Conservation (phyloP, 129 eudicot genomes). For the Ambrosia trifida region DNA sequence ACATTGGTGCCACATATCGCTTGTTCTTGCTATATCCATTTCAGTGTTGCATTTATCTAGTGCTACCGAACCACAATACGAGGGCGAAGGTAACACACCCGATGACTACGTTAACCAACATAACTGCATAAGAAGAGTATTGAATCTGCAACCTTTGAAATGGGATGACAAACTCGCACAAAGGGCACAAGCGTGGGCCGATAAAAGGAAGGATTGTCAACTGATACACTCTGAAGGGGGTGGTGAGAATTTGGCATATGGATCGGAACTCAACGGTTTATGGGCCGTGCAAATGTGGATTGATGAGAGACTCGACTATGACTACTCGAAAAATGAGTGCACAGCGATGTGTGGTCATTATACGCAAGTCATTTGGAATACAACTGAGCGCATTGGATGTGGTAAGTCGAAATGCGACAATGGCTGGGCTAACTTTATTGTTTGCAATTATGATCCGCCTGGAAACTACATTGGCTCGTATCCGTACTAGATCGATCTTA, state of each 20-base stretch:
- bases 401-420: constrained; percentile 45
- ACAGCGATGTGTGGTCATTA: constrained; percentile 57
- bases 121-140: constrained; percentile 28
- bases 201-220: constrained; percentile 43
- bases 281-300: constrained; percentile 57
- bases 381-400: constrained; percentile 47
- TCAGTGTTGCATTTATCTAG: not conserved
- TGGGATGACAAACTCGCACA: constrained; percentile 38
- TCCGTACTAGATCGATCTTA: constrained; percentile 30
- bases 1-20: constrained; percentile 3
- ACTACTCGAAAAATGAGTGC: constrained; percentile 42
- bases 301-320: constrained; percentile 42
- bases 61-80: not conserved
- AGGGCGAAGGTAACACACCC: constrained; percentile 22
- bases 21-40: constrained; percentile 17
- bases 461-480: constrained; percentile 52
- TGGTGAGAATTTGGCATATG: constrained; percentile 66
- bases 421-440: constrained; percentile 23
- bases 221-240: constrained; percentile 55
- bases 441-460: constrained; percentile 68
- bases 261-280: constrained; percentile 25
- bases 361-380: constrained; percentile 62
- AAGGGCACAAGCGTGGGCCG: constrained; percentile 40
- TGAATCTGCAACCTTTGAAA: not conserved
- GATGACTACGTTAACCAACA: constrained; percentile 47